A percentile compares a stretch with the other conserved stretches of the same genome.
phyloP scores from a whole-genome alignment of 257 asterid species.

The Leonotis leonurus region DNA sequence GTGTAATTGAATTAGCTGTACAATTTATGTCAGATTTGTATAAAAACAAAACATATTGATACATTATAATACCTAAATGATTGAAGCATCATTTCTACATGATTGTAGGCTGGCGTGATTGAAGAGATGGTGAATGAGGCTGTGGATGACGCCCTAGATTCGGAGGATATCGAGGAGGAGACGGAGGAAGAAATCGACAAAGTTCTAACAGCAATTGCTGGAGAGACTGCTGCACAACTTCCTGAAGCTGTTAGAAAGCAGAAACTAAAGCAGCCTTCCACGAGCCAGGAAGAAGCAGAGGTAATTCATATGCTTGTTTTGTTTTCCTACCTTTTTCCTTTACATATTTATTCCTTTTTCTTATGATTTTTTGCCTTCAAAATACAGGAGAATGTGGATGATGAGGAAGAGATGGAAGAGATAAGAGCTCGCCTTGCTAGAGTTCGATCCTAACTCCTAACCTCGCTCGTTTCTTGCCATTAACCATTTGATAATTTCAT shows the following conservation, averaged over 20 bases:
- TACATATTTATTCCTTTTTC: not conserved
- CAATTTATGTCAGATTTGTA: not conserved
- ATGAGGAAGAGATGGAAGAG: conserved; percentile 89
- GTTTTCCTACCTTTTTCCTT: not conserved
- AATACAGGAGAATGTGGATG: conserved; percentile 55
- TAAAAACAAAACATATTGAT: not conserved
- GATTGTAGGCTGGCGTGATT: conserved; percentile 80
- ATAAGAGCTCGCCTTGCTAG: conserved; percentile 88
- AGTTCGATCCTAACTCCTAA: conserved; percentile 59
- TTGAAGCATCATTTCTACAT: not conserved
- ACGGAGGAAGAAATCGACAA: conserved; percentile 94
- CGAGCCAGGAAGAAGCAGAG: conserved; percentile 55
- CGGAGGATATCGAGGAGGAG: conserved; percentile 96
- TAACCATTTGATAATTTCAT: conserved; percentile 1
- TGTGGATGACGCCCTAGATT: conserved; percentile 72
- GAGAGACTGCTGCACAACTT: conserved; percentile 90
- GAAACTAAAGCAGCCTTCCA: conserved; percentile 69
- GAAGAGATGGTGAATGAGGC: conserved; percentile 87
- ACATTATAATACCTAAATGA: not conserved
- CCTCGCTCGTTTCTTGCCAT: not conserved
- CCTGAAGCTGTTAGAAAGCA: conserved; percentile 79
- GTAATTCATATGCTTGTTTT: conserved; percentile 18
- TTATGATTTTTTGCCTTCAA: not conserved
- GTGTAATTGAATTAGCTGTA: not conserved
- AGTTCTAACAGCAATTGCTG: conserved; percentile 85